These are phyloP conservation scores for Peronospora farinosa DNA, from an alignment of 352 stramenopile genomes.

Conservation along the genomic window DNA sequence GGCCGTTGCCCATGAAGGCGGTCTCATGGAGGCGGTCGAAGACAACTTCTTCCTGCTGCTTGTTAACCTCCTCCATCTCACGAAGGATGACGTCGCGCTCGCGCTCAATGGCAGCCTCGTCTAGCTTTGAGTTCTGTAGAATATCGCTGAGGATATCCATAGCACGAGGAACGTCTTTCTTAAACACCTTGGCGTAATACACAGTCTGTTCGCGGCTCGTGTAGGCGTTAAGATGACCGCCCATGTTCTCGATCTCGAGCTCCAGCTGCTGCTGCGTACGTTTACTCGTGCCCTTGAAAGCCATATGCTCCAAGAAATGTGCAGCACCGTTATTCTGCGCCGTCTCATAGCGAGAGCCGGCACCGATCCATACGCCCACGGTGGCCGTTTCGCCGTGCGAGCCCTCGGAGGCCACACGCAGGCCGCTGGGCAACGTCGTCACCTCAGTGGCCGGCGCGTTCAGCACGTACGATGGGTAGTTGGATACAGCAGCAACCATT, in stretches of 20 bases:
- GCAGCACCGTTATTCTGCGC: constrained; percentile 97
- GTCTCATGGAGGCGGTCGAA: constrained; percentile 99
- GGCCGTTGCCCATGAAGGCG: constrained; percentile 94
- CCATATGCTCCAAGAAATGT: constrained; percentile 99
- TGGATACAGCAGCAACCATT: constrained; percentile 53
- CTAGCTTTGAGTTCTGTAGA: constrained; percentile 96
- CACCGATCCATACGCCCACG: constrained; percentile 96
- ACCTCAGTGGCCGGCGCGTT: constrained; percentile 95
- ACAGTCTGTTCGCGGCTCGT: constrained; percentile 99
- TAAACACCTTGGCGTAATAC: constrained; percentile 99
- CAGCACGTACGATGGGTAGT: constrained; percentile 86
- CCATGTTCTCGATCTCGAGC: constrained; percentile 99
- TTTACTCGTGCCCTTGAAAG: constrained; percentile 98
- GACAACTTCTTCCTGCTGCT: constrained; percentile 97
- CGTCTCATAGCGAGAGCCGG: constrained; percentile 97
- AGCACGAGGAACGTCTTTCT: constrained; percentile 95
- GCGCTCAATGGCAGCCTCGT: constrained; percentile 92
- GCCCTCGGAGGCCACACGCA: constrained; percentile 96
- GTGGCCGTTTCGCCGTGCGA: constrained; percentile 96
- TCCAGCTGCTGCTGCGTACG: constrained; percentile 98
- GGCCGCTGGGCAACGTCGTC: constrained; percentile 92
- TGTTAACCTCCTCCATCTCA: constrained; percentile 99
- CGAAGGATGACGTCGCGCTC: constrained; percentile 99
- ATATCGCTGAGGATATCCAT: constrained; percentile 99
- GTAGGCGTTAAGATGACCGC: constrained; percentile 98